These are phyloP conservation scores for Parmelia sp. DNA, from an alignment of 495 filamentous ascomycete species.

Conservation along the genomic window DNA sequence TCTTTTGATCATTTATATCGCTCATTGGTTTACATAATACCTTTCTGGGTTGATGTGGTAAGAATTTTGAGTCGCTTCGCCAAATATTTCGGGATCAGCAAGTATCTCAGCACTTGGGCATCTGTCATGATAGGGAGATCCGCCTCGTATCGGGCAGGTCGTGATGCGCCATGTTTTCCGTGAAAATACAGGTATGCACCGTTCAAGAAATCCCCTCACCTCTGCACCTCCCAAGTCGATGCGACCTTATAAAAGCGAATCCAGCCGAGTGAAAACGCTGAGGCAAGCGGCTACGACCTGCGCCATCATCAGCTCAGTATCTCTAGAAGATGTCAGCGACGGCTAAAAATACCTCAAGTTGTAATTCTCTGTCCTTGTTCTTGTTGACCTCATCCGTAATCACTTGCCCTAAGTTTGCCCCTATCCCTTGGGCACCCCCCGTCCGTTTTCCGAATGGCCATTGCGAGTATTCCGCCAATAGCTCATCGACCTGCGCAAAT, in stretches of 20 bases:
- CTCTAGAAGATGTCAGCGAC: neutral
- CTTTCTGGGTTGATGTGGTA: neutral
- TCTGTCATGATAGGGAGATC: neutral
- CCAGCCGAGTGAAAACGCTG: constrained; percentile 92
- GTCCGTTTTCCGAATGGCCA: constrained; percentile 86
- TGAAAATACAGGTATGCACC: neutral
- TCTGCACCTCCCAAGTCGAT: neutral
- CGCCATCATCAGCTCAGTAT: constrained; percentile 3
- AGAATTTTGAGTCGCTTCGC: neutral
- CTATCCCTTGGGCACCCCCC: constrained; percentile 68
- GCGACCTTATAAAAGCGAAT: constrained; percentile 70
- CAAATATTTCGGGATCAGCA: neutral
- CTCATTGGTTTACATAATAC: neutral
- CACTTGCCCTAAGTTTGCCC: constrained; percentile 88
- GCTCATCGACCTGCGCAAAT: constrained; percentile 93
- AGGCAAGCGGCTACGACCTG: constrained; percentile 89
- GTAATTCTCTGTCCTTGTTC: constrained; percentile 84
- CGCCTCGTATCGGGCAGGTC: neutral
- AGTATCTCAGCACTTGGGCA: neutral
- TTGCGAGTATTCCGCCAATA: constrained; percentile 92
- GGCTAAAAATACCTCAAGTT: constrained; percentile 67
- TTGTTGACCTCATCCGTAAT: constrained; percentile 80
- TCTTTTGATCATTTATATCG: neutral
- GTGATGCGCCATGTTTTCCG: neutral
- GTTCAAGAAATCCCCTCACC: neutral